A percentile compares a stretch with the other conserved stretches of the same genome.
Conservation (phyloP, 371 early-diverging fungal species). For the Mortierella polycephala region DNA sequence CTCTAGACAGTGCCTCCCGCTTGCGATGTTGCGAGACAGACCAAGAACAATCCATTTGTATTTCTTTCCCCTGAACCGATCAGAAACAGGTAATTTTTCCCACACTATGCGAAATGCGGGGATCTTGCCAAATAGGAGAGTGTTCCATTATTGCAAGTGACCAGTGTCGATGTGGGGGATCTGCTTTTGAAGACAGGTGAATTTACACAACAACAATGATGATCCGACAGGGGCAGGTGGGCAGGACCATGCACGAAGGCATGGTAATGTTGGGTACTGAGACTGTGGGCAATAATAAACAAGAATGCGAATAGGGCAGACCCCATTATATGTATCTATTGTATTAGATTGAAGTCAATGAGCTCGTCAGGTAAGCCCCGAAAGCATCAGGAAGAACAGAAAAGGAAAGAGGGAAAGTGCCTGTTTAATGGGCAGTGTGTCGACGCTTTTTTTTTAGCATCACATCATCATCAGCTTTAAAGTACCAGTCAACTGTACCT, state of each 20-base stretch:
- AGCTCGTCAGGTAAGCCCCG: not conserved
- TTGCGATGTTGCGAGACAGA: no score
- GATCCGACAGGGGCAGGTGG: no score
- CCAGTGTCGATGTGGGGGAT: not conserved
- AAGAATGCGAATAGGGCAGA: no score
- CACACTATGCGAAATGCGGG: not conserved
- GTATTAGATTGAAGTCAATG: not conserved
- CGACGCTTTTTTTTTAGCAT: not conserved
- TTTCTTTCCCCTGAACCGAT: not conserved
- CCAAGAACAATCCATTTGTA: not conserved
- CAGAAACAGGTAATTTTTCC: not conserved
- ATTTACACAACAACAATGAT: no score
- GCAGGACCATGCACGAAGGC: no score
- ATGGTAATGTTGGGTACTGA: no score
- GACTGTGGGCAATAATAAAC: no score
- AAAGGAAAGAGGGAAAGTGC: not conserved
- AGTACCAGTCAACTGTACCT: not conserved
- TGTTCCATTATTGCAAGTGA: no score
- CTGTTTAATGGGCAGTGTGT: no score
- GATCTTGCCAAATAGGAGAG: no score
- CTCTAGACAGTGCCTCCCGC: no score
- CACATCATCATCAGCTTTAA: not conserved
- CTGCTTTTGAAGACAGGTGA: not conserved
- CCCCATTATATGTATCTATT: not conserved
- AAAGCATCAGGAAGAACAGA: not conserved